Evolutionary conservation across 2,329 filamentous ascomycete genomes (phyloP), one percentile per base, ranked within the genome.

Genomic region (Albophoma yamanashiensis): DNA sequence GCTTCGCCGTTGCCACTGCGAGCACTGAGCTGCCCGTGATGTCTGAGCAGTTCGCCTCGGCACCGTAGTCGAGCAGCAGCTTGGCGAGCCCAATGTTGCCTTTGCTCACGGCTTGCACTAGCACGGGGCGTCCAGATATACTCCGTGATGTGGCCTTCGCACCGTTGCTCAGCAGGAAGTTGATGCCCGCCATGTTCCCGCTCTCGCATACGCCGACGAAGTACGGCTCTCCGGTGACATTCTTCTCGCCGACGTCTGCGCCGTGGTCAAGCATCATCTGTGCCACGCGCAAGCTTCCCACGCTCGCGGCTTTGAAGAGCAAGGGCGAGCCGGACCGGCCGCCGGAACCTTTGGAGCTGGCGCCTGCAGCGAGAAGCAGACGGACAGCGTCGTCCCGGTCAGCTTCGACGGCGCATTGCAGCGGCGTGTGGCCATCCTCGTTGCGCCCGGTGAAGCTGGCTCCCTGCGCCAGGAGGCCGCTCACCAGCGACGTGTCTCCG

Each of bases 401-500:
- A 0, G 66, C 66, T 0, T 69, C n/a, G 3, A 74, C 67, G 8
- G 74, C 73, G 11, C 73, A 73, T 38, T 70, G 68, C 14, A 75
- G 62, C 1, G 74, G 67, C 0, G 69, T 72, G 39, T 73, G 68
- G 1, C 73, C 69, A 7, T 73, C 63, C 2, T 72, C 74, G 38
- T 75, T 70, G n/a, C 68, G 66, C 4, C 73, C 73, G 58, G 74
- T 70, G 36, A 74, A 67, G 43, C 71, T 73, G 42, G 70, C 71
- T 8, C 74, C 74, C 55, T 74, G 69, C 3, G 65, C 61, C 12
- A 75, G 61, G 22, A 75, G 64, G 0, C 68, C 71, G 1, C 64
- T 67, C 47, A 74, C 67, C 25, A 75, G 73, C 14, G 65, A 64
- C 0, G 71, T 61, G n/a, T 75, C 70, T 0, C 74, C 73, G 1